Conservation (phyloP, 371 early-diverging fungal genomes). For the Mortierella sp. region DNA sequence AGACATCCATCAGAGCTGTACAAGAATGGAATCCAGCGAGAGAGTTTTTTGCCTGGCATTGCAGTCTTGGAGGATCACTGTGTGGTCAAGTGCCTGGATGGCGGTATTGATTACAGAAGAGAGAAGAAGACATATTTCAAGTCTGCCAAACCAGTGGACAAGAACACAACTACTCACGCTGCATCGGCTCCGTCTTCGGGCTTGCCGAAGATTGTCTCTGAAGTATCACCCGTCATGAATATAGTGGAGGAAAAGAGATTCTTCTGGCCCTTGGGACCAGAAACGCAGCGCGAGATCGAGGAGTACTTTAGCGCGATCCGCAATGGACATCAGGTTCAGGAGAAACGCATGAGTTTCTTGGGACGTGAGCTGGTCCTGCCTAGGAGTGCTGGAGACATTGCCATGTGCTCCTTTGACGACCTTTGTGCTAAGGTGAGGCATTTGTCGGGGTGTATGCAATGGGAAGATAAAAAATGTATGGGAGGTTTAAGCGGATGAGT, state of each 20-base stretch:
- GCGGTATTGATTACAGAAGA: slow-evolving; percentile 90
- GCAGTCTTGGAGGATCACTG: slow-evolving; percentile 85
- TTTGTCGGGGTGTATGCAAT: no score
- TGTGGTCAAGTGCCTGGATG: slow-evolving; percentile 83
- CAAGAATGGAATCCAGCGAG: slow-evolving; percentile 94
- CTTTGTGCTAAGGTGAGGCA: slow-evolving; percentile 82
- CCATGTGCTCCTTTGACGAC: slow-evolving; percentile 81
- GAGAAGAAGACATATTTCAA: slow-evolving; percentile 54
- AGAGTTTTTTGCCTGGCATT: slow-evolving; percentile 92
- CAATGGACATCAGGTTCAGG: slow-evolving; percentile 47
- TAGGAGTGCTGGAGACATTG: slow-evolving; percentile 72
- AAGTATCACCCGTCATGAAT: not conserved
- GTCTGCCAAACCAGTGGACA: slow-evolving; percentile 47
- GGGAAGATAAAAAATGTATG: no score
- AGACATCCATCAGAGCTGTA: slow-evolving; percentile 93
- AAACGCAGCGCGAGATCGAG: slow-evolving; percentile 58
- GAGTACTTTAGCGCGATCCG: slow-evolving; percentile 18
- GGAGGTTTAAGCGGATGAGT: no score
- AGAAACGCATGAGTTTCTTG: slow-evolving; percentile 71
- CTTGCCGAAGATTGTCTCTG: slow-evolving; percentile 11
- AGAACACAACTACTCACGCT: not conserved
- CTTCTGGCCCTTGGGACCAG: slow-evolving; percentile 61
- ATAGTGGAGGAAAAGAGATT: slow-evolving; percentile 48
- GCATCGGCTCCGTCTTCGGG: slow-evolving; percentile 4
- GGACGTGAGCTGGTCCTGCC: slow-evolving; percentile 79